Base-by-base conservation (phyloP, 2,329 filamentous ascomycete species). In the Arthrobotrys sphaeroides region DNA sequence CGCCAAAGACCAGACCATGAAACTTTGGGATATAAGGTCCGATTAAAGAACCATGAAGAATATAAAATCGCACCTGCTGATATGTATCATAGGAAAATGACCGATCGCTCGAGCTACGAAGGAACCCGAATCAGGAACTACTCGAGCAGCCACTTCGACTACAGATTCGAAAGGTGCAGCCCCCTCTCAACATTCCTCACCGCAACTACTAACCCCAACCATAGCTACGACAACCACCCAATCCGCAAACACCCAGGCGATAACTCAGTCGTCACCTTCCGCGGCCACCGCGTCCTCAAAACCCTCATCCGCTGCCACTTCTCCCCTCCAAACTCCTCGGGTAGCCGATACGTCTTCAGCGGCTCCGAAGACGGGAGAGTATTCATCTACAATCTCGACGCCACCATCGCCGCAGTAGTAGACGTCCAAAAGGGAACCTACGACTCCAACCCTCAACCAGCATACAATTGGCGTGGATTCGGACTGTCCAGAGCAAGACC, bases 301-400 rank as follows among this genome's bases (percentile, higher is more conserved):
- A 98, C 95, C 0, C 85, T 98, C 42, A 97, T 98, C 78, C 87
- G 95, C 75, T 98, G 95, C 80, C 94, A 98, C 83, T 99, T 99
- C 83, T 95, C 92, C 31, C 95, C 95, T 0, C 89, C 92, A 0
- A 88, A 87, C 9, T 94, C 92, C 80, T 94, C 93, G 1, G 91
- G 97, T 81, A 93, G 91, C 6, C 87, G 93, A 79, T 98, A 97
- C 81, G 93, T 99, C 20, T 98, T 97, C 83, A 91, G 90, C 18
- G 95, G 95, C 20, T 96, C 92, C 79, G 89, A 92, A 77, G 93
- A 97, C 78, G 95, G 95, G 55, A 91, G 91, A 73, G 91, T 97
- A 0, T 94, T 93, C 79, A 88, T 98, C 43, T 99, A 92, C 87
- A 98, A 98, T 81, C 84, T 98, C 83, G 94, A 99, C 81, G 94